A percentile compares a stretch with the other conserved stretches of the same genome.
Evolutionary conservation across 495 filamentous ascomycete species (phyloP).

Genomic region (Friedmanniomyces simplex): DNA sequence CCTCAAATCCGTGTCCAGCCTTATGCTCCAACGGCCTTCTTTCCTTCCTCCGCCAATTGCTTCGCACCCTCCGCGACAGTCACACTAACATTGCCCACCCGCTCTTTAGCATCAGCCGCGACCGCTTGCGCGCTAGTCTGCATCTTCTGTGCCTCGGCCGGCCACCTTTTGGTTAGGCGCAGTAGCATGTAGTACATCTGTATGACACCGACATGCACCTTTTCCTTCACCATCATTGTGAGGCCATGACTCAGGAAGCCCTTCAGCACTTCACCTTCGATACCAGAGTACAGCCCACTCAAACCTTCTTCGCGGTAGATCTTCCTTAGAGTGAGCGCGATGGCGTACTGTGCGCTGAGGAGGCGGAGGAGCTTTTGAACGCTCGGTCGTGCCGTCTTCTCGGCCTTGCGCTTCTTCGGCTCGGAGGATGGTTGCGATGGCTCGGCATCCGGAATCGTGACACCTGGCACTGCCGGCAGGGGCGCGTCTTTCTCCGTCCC

Average conservation of each 20-base stretch:
- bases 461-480: constrained; percentile 1
- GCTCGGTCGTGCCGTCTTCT: constrained; percentile 7
- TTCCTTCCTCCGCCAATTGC: constrained; percentile 4
- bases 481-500: constrained; percentile 2
- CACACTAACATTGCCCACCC: constrained; percentile 4
- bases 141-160: constrained; percentile 24
- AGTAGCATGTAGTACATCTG: constrained; percentile 49
- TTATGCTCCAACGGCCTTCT: background rate
- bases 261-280: constrained; percentile 66
- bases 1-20: background rate
- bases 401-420: background rate
- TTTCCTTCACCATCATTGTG: constrained; percentile 82
- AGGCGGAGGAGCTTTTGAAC: constrained; percentile 11
- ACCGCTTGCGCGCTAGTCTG: constrained; percentile 4
- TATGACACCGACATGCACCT: constrained; percentile 64
- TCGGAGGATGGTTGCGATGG: background rate
- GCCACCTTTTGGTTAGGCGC: constrained; percentile 26
- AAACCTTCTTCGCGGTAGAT: constrained; percentile 61
- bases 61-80: constrained; percentile 7
- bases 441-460: background rate
- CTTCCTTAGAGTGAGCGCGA: constrained; percentile 50
- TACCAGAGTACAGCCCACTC: constrained; percentile 62
- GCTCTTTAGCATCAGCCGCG: constrained; percentile 7
- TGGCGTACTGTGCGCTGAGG: constrained; percentile 34
- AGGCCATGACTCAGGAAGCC: constrained; percentile 80